Percentiles rank a stretch among this genome's conserved stretches.
phyloP scores from a whole-genome alignment of 2,329 filamentous ascomycete species.

The Reticulascus tulasneorum region DNA sequence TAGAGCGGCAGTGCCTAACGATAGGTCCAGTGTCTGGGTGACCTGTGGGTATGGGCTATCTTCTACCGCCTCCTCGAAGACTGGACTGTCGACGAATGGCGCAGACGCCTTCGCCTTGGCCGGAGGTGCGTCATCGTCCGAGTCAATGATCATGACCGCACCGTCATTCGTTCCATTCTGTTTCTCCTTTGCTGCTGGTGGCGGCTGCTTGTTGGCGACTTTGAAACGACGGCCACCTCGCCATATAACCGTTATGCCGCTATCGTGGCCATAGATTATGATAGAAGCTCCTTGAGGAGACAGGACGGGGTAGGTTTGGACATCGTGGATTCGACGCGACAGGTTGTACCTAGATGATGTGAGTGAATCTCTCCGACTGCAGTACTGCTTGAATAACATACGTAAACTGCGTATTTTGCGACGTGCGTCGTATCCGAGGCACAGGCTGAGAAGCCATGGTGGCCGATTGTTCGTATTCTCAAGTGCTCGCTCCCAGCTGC shows the following conservation, averaged over 20 bases:
- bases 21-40: constrained; percentile 58
- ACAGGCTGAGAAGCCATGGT: constrained; percentile 19
- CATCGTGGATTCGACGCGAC: constrained; percentile 52
- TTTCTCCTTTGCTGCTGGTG: constrained; percentile 33
- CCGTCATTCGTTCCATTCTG: constrained; percentile 50
- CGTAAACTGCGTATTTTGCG: constrained; percentile 47
- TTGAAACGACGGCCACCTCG: constrained; percentile 60
- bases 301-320: constrained; percentile 57
- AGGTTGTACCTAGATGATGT: constrained; percentile 51
- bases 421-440: constrained; percentile 42
- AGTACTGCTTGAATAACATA: constrained; percentile 19
- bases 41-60: constrained; percentile 48
- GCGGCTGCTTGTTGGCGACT: constrained; percentile 28
- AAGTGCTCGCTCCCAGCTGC: too few species aligned
- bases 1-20: constrained; percentile 51
- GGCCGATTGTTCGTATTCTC: not conserved
- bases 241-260: constrained; percentile 59
- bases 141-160: constrained; percentile 60
- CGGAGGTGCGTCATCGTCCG: constrained; percentile 51
- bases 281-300: constrained; percentile 62
- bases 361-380: not conserved
- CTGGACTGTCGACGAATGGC: constrained; percentile 47
- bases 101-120: constrained; percentile 24
- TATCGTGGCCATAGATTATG: constrained; percentile 60
- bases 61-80: constrained; percentile 52